A percentile compares a stretch with the other conserved stretches of the same genome.
Conservation (phyloP, 192 early-diverging fungal species). For the Coemansia sp. region DNA sequence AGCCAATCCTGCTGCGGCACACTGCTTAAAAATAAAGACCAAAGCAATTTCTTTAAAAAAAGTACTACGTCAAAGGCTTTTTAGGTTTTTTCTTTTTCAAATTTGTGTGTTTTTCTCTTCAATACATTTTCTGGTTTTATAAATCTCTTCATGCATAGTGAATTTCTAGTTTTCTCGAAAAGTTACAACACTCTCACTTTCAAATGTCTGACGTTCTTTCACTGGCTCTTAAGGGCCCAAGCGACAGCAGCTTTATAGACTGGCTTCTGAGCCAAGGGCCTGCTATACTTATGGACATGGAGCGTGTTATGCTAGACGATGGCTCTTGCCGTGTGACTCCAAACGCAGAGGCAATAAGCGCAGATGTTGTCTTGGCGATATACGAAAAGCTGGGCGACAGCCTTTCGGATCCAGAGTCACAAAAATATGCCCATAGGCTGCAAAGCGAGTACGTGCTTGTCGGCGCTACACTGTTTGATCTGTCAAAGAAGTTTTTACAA, state of each 20-base stretch:
- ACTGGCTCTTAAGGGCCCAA: slow-evolving; percentile 26
- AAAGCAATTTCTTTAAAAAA: no score
- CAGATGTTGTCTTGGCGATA: slow-evolving; percentile 23
- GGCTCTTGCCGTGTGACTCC: background rate
- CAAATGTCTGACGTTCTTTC: no score
- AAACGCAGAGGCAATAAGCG: background rate
- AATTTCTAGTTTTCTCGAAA: no score
- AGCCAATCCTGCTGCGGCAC: no score
- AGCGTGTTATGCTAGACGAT: slow-evolving; percentile 21
- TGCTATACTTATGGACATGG: slow-evolving; percentile 9
- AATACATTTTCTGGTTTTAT: no score
- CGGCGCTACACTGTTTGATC: slow-evolving; percentile 57
- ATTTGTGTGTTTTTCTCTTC: no score
- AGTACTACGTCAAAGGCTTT: no score
- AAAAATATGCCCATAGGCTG: slow-evolving; percentile 23
- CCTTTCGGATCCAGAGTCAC: slow-evolving; percentile 26
- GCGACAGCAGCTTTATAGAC: slow-evolving; percentile 26
- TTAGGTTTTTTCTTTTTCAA: no score
- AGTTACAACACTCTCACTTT: no score
- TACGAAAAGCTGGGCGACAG: slow-evolving; percentile 41
- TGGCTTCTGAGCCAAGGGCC: slow-evolving; percentile 26
- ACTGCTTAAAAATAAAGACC: no score
- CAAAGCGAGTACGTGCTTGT: slow-evolving; percentile 39
- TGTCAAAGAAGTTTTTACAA: slow-evolving; percentile 51
- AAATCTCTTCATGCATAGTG: no score